phyloP scores from a whole-genome alignment of 2,329 filamentous ascomycete species.

The Trichoderma gracile region DNA sequence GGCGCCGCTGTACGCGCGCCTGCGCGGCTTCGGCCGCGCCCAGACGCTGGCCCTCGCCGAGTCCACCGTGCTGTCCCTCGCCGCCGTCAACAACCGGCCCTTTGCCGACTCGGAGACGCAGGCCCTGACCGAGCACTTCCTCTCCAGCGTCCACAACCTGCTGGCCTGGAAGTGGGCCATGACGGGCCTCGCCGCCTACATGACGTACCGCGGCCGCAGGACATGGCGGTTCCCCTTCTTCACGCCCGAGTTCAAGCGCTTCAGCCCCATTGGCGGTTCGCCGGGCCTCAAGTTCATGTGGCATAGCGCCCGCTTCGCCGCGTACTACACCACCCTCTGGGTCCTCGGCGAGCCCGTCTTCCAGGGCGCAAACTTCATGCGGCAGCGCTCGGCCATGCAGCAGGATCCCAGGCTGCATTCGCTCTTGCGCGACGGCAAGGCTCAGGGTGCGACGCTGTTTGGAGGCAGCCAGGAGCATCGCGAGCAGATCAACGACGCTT shows the following conservation, averaged over 20 bases:
- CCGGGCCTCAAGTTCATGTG: slow-evolving; percentile 35
- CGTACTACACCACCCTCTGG: slow-evolving; percentile 37
- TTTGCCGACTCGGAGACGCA: slow-evolving; percentile 42
- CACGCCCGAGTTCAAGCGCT: slow-evolving; percentile 37
- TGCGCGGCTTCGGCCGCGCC: slow-evolving; percentile 35
- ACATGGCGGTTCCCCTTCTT: slow-evolving; percentile 46
- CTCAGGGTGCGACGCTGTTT: slow-evolving; percentile 26
- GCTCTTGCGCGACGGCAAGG: slow-evolving; percentile 30
- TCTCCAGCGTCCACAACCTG: slow-evolving; percentile 38
- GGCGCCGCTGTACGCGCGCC: slow-evolving; percentile 37
- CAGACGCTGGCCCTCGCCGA: slow-evolving; percentile 37
- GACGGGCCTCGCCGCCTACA: slow-evolving; percentile 30
- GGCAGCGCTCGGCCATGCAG: slow-evolving; percentile 30
- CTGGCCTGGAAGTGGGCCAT: slow-evolving; percentile 36
- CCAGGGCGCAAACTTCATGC: slow-evolving; percentile 34
- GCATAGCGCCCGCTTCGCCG: slow-evolving; percentile 41
- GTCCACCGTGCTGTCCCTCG: slow-evolving; percentile 34
- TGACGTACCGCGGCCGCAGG: slow-evolving; percentile 36
- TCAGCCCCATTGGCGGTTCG: slow-evolving; percentile 38
- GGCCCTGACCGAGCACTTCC: slow-evolving; percentile 39
- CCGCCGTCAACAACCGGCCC: slow-evolving; percentile 35
- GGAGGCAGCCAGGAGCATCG: slow-evolving; percentile 26
- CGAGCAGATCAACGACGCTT: slow-evolving; percentile 27
- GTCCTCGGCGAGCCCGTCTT: slow-evolving; percentile 36
- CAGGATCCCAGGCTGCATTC: slow-evolving; percentile 37